Base-by-base conservation (phyloP, 495 filamentous ascomycete genomes). In the Xylaria venustula region DNA sequence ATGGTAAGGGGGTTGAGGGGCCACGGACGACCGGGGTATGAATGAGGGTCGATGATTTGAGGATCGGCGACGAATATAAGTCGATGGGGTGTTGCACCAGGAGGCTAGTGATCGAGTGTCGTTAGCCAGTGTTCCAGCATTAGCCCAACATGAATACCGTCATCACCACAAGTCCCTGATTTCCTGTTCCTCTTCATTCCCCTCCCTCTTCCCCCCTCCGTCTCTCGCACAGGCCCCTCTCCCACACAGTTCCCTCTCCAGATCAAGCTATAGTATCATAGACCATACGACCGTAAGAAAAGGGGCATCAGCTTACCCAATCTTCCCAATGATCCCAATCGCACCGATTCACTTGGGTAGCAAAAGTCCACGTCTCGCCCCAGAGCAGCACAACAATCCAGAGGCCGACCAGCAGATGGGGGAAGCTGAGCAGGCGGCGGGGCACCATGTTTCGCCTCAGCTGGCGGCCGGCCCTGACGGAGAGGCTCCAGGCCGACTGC, bases 1-100 rank as follows among this genome's bases (percentile, higher is more conserved):
- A 93, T 81, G 0, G 93, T 97, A 48, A 94, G 71, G 1, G 87
- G 82, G 20, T 86, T 90, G 5, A 98, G 73, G 17, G 91, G 88
- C 90, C 93, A 94, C 40, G 94, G 94, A 41, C 95, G 89, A 48
- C 89, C 94, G 17, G 94, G 90, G 71, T 99, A 98, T 14, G 92
- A 94, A 71, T 99, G 94, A 28, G 93, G 91, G 75, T 99, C 95
- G 66, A 97, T 91, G 34, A 99, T 81, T 71, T 99, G 95, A n/a
- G 95, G 95, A 70, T 99, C 95, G 40, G 95, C 93, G 58, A 99
- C 79, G 67, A 99, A 88, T 52, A 88, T 84, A 56, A 97, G 79
- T 69, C 88, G 91, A 74, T 98, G 92, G 2, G 95, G 95, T 25
- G 79, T 83, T 19, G 92, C 91, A 62, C 77, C 83, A 63, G 78